Percentiles rank a stretch among this genome's conserved stretches.
Conservation (phyloP, 345 rosid genomes). For the Citrus maxima region DNA sequence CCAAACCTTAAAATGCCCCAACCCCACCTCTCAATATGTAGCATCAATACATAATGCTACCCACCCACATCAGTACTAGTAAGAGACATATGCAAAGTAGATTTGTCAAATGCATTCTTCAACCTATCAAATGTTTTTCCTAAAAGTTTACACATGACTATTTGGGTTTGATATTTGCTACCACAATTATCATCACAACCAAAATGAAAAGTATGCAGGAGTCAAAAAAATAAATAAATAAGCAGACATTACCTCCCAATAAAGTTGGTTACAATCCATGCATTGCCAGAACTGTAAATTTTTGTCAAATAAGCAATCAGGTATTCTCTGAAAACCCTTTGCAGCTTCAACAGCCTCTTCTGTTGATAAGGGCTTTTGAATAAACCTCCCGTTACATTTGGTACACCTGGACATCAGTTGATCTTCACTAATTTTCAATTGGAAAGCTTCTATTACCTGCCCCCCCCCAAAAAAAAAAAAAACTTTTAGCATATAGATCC, state of each 20-base stretch:
- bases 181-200: not conserved
- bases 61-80: not conserved
- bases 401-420: constrained; percentile 92
- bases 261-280: constrained; percentile 90
- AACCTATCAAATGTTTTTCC: not conserved
- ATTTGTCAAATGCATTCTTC: not conserved
- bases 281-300: constrained; percentile 95
- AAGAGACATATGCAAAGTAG: not conserved
- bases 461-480: not conserved
- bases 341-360: constrained; percentile 95
- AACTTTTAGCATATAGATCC: not conserved
- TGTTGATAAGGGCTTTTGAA: constrained; percentile 71
- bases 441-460: constrained; percentile 72
- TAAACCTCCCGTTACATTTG: constrained; percentile 89
- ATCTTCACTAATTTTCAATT: constrained; percentile 65
- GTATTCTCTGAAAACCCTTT: constrained; percentile 91
- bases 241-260: constrained; percentile 77
- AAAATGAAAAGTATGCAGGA: not conserved
- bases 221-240: not conserved
- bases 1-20: not conserved
- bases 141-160: not conserved
- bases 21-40: not conserved
- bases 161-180: not conserved
- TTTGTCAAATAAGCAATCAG: constrained; percentile 76
- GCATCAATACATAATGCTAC: not conserved